Percentiles rank a stretch among this genome's conserved stretches.
Conservation (phyloP, 108 stramenopile genomes). For the Pseudonitzschia delicatissima region DNA sequence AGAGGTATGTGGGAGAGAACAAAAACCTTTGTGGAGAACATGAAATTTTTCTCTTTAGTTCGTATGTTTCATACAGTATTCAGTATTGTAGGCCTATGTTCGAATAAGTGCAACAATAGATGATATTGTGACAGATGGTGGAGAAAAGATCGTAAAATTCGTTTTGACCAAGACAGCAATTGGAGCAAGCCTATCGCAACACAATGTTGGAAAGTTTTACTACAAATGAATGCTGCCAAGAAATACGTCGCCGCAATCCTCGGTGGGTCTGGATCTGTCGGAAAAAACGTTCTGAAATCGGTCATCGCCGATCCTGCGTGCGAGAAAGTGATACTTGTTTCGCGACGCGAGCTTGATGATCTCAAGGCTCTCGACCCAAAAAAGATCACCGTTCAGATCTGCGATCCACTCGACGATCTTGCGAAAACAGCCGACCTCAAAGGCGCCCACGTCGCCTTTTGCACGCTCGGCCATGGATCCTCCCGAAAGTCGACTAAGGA, state of each 20-base stretch:
- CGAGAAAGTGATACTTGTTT: background rate
- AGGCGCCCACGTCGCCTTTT: background rate
- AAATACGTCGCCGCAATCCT: constrained; percentile 4
- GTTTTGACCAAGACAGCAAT: too few relatives aligned
- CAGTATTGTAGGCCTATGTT: too few relatives aligned
- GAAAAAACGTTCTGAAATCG: background rate
- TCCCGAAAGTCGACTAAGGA: constrained; percentile 2
- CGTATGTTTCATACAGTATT: too few relatives aligned
- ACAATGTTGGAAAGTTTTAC: too few relatives aligned
- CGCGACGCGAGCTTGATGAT: background rate
- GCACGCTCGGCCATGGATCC: background rate
- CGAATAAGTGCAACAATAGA: too few relatives aligned
- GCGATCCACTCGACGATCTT: background rate
- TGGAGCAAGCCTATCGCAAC: too few relatives aligned
- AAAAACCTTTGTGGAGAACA: too few relatives aligned
- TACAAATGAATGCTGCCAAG: background rate
- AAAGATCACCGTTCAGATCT: background rate
- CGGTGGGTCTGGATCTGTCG: background rate
- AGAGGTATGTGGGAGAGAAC: too few relatives aligned
- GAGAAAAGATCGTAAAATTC: too few relatives aligned
- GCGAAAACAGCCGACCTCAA: background rate
- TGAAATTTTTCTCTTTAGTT: too few relatives aligned
- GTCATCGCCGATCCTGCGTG: background rate
- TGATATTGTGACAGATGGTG: too few relatives aligned
- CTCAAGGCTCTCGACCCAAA: background rate